Evolutionary conservation across 768 basidiomycete species (phyloP).

Genomic region (Rhodotorula diobovata): DNA sequence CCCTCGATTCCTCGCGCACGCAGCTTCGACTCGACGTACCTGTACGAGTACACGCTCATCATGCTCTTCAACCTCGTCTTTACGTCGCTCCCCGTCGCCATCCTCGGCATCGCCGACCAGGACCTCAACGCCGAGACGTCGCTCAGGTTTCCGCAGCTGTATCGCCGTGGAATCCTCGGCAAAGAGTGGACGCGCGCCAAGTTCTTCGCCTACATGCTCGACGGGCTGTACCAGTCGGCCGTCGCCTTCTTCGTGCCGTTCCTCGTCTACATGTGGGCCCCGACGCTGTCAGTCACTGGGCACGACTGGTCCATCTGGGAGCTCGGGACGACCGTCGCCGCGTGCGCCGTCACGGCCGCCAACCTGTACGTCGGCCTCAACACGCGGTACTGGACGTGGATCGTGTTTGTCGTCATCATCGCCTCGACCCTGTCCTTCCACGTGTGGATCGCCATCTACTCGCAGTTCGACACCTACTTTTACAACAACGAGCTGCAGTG

Average conservation of each 20-base stretch:
- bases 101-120: conserved; percentile 87
- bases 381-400: conserved; percentile 70
- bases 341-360: conserved; percentile 78
- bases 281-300: conserved; percentile 60
- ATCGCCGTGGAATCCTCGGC: conserved; percentile 86
- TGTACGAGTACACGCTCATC: conserved; percentile 92
- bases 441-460: conserved; percentile 73
- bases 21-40: conserved; percentile 89
- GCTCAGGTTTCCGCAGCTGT: conserved; percentile 90
- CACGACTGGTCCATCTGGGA: conserved; percentile 79
- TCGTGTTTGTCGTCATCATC: conserved; percentile 41
- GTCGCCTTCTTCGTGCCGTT: conserved; percentile 59
- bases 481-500: conserved; percentile 55
- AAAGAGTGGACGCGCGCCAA: conserved; percentile 84
- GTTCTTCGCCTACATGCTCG: conserved; percentile 93
- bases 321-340: conserved; percentile 85
- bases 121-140: conserved; percentile 86
- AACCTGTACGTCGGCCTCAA: conserved; percentile 87
- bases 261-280: conserved; percentile 57
- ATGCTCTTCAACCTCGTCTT: conserved; percentile 86
- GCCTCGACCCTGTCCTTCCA: conserved; percentile 59
- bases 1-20: no score
- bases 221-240: conserved; percentile 91
- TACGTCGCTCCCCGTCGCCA: conserved; percentile 86
- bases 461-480: conserved; percentile 66